Evolutionary conservation across 768 basidiomycete species (phyloP).

Genomic region (Amanita rimosa): DNA sequence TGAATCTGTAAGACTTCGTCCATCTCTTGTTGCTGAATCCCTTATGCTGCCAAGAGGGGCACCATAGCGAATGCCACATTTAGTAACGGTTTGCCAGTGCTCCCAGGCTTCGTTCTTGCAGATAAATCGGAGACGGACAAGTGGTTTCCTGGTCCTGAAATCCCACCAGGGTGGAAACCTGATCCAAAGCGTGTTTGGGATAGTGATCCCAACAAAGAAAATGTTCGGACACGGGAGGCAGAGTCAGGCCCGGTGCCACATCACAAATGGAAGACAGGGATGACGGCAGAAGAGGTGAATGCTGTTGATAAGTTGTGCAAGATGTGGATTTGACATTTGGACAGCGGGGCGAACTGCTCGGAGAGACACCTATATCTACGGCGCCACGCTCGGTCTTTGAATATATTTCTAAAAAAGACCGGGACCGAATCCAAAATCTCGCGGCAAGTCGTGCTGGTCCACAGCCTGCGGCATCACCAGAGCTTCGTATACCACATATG

Average conservation of each 20-base stretch:
- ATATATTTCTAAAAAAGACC: conserved; percentile 86
- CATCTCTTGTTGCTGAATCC: background rate
- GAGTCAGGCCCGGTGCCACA: conserved; percentile 19
- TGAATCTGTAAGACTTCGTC: background rate
- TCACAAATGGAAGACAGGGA: conserved; percentile 40
- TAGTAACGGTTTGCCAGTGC: conserved; percentile 61
- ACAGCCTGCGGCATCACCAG: conserved; percentile 15
- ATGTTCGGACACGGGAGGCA: conserved; percentile 16
- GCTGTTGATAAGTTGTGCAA: conserved; percentile 2
- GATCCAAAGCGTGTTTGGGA: conserved; percentile 72
- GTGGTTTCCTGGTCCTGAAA: conserved; percentile 76
- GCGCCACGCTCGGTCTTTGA: conserved; percentile 84
- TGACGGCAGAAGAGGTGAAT: conserved; percentile 67
- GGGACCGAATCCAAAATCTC: conserved; percentile 69
- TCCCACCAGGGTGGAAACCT: conserved; percentile 80
- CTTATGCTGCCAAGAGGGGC: conserved; percentile 22
- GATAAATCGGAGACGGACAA: conserved; percentile 31
- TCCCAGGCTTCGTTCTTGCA: conserved; percentile 68
- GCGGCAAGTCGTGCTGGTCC: conserved; percentile 19
- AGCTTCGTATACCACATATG: conserved; percentile 36
- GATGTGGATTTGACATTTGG: background rate
- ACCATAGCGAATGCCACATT: conserved; percentile 32
- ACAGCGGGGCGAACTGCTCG: conserved; percentile 75
- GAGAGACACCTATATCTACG: conserved; percentile 65
- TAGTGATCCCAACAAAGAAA: conserved; percentile 37